Percentiles rank a stretch among this genome's conserved stretches.
Evolutionary conservation across 2,329 filamentous ascomycete species (phyloP).

Genomic region (Alternaria brassicicola): DNA sequence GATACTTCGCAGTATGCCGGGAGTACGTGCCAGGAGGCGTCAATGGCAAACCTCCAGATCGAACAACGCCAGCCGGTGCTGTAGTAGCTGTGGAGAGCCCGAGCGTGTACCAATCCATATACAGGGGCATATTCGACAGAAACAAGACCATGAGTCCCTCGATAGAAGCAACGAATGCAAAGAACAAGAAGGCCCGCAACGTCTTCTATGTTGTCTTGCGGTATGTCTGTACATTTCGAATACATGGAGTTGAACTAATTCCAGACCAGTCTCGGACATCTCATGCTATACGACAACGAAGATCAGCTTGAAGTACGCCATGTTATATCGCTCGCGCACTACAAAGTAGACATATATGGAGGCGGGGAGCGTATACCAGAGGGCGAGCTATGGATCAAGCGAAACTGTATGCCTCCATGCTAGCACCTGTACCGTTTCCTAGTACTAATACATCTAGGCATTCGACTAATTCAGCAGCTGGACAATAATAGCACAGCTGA

Average conservation of each 20-base stretch:
- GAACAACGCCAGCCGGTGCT: constrained; percentile 78
- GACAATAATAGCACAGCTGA: constrained; percentile 61
- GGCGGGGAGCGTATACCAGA: constrained; percentile 81
- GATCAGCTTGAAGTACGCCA: constrained; percentile 95
- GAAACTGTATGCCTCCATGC: constrained; percentile 65
- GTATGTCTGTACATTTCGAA: constrained; percentile 54
- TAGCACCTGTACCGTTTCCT: not conserved
- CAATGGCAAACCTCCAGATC: constrained; percentile 90
- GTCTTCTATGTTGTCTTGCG: constrained; percentile 92
- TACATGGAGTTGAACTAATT: constrained; percentile 13
- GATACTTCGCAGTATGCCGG: constrained; percentile 93
- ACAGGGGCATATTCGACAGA: constrained; percentile 91
- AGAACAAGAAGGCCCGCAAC: constrained; percentile 72
- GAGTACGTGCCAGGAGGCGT: constrained; percentile 91
- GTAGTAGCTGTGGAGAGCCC: constrained; percentile 81
- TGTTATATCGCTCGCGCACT: constrained; percentile 89
- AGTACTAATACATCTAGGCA: constrained; percentile 40
- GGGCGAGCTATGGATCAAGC: constrained; percentile 93
- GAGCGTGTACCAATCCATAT: constrained; percentile 98
- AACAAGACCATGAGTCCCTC: constrained; percentile 63
- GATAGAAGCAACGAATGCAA: constrained; percentile 60
- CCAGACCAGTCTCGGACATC: constrained; percentile 68
- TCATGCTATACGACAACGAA: constrained; percentile 97
- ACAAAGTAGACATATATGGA: constrained; percentile 83
- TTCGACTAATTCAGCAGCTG: constrained; percentile 74